Evolutionary conservation across 2,329 filamentous ascomycete species (phyloP), one percentile per base, ranked within the genome.

Genomic region (Annulohypoxylon truncatum): DNA sequence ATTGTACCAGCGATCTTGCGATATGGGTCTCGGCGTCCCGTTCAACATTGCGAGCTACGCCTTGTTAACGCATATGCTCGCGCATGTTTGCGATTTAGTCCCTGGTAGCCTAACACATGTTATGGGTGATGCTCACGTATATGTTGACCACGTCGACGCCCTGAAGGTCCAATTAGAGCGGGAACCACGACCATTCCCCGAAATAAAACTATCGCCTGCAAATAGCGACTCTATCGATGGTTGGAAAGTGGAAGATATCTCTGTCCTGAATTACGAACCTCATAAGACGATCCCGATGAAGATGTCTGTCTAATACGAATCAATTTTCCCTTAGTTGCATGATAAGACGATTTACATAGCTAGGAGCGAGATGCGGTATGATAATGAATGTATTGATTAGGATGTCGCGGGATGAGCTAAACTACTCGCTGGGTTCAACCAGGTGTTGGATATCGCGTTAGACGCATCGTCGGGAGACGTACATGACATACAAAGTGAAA

Each of bases 11-110:
- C 87, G 96, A 3, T 94, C 90, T 4, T 97, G 94, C 81, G 96
- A 99, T 78, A 97, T 98, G 93, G 96, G 96, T 0, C 89, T 99
- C 0, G 96, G 94, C 6, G 94, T 98, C 20, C 96, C 96, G 0
- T 99, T 99, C 83, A 99, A 99, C 78, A 98, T 99, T 74, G 96
- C 95, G 0, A 92, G 89, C 69, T 99, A 99, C 80, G 94, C 96
- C 31, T 83, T 99, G 61, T 83, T 99, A 40, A 97, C 94, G 42
- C 94, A 98, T 79, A 98, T 99, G 91, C 82, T 99, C 48, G 95
- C 96, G 0, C 90, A 94, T 76, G 93, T 92, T 9, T 94, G 92
- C 75, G 90, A 94, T 71, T 80, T 99, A 58, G 87, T 92, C 0
- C 94, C 96, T 0, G 96, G 95, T 0, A 95, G 88, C 54, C 85